Conservation (phyloP, 2,329 filamentous ascomycete genomes). For the Fusarium torulosum region DNA sequence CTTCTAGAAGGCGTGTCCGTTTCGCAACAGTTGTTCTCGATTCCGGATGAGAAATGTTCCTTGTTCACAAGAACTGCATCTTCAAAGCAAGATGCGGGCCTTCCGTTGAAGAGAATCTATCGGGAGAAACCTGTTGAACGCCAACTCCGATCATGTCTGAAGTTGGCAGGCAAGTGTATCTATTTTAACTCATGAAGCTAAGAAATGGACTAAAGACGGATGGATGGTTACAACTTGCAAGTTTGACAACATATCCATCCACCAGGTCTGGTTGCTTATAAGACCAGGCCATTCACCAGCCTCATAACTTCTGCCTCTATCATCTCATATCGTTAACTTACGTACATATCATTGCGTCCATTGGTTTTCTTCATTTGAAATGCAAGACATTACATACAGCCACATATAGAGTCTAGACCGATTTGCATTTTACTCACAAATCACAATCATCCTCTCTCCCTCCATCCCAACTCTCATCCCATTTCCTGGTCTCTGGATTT, state of each 20-base stretch:
- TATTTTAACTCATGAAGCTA: constrained; percentile 39
- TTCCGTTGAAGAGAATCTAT: constrained; percentile 16
- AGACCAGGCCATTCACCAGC: constrained; percentile 17
- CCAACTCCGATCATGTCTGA: constrained; percentile 22
- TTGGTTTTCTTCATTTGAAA: neutral
- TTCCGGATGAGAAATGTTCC: constrained; percentile 29
- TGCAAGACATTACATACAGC: constrained; percentile 16
- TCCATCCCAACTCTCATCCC: constrained; percentile 12
- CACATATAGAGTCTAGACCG: constrained; percentile 40
- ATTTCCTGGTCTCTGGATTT: neutral
- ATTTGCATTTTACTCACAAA: constrained; percentile 16
- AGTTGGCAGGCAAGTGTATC: constrained; percentile 17
- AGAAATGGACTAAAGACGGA: constrained; percentile 18
- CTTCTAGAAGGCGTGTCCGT: constrained; percentile 42
- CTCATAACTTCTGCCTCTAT: constrained; percentile 11
- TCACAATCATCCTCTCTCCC: constrained; percentile 15
- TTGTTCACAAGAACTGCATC: constrained; percentile 3
- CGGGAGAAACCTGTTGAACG: constrained; percentile 15
- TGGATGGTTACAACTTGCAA: constrained; percentile 31
- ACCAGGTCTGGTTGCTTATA: constrained; percentile 18
- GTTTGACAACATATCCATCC: neutral
- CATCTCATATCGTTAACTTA: constrained; percentile 1
- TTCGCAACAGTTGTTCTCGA: constrained; percentile 6
- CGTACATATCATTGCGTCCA: neutral
- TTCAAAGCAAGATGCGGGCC: constrained; percentile 16